Percentiles rank a stretch among this genome's conserved stretches.
Conservation (phyloP, 805 yeast genomes). For the Candida chilensis region DNA sequence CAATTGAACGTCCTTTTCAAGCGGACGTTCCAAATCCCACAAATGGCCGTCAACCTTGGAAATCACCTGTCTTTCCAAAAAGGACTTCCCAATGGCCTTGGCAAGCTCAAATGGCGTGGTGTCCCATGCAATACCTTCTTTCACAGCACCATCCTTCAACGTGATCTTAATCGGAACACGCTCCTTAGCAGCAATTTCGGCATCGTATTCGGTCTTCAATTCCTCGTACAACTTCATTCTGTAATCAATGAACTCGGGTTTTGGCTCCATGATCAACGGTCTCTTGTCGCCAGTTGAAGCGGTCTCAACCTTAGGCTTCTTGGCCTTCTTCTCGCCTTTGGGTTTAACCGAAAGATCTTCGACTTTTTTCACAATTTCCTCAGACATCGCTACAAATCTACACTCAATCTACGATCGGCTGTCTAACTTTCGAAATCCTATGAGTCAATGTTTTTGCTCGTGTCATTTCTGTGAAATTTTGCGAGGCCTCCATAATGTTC, state of each 20-base stretch:
- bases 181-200: slow-evolving; percentile 52
- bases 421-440: no score
- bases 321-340: slow-evolving; percentile 25
- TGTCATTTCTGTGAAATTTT: no score
- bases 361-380: slow-evolving; percentile 39
- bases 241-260: slow-evolving; percentile 76
- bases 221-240: slow-evolving; percentile 75
- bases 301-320: slow-evolving; percentile 29
- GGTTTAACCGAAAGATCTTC: slow-evolving; percentile 27
- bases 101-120: slow-evolving; percentile 88
- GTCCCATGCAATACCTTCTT: slow-evolving; percentile 79
- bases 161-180: slow-evolving; percentile 62
- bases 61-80: slow-evolving; percentile 83
- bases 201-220: slow-evolving; percentile 72
- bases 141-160: slow-evolving; percentile 75
- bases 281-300: slow-evolving; percentile 24
- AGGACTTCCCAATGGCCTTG: slow-evolving; percentile 72
- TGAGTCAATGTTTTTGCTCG: no score
- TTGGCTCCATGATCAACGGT: slow-evolving; percentile 52
- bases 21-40: slow-evolving; percentile 95
- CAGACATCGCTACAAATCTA: slow-evolving; percentile 13
- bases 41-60: slow-evolving; percentile 83
- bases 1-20: slow-evolving; percentile 61
- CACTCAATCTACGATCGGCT: no score
- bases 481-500: no score